Evolutionary conservation across 2,329 filamentous ascomycete species (phyloP), one percentile per base, ranked within the genome.

Genomic region (Penicillium sclerotigenum): DNA sequence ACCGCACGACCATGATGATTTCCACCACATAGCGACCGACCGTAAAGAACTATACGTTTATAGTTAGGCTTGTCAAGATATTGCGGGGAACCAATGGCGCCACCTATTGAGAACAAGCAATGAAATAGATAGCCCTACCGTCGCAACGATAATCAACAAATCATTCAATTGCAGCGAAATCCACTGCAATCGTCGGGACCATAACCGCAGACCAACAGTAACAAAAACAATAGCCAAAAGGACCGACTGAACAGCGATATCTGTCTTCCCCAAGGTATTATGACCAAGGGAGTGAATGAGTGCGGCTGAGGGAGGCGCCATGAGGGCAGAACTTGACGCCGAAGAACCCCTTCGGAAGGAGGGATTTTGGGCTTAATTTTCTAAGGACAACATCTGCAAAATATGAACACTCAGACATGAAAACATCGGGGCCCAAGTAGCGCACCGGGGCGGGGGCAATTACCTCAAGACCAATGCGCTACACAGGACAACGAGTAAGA

Each of bases 401-500:
- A 48, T 54, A 31, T 34, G 46, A 36, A 43, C 36, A 11, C 9
- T 36, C 20, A 13, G 34, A 54, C 22, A n/a, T 28, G 34, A 48
- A n/a, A 54, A 49, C 20, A 37, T 34, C n/a, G 43, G 31, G 26
- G 43, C 26, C 26, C 1, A 38, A 46, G 26, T 5, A 33, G 13
- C 24, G 33, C n/a, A 47, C 14, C 6, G 42, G 45, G 45, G 52
- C 37, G 42, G 52, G 43, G 52, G 57, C 69, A 76, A 81, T 80
- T 45, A 26, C 24, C 78, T 79, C 10, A 81, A 65, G 60, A 81
- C 79, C 61, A 49, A 29, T 81, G 76, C 47, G 79, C 79, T n/a
- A 33, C 50, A 31, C 26, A 31, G 36, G 42, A 28, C 52, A 37
- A 49, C 28, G 24, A 54, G 52, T 54, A 54, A 54, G 37, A 54